These are phyloP conservation scores for Mycosphaerella sp. DNA, from an alignment of 2,329 filamentous ascomycete genomes.

Conservation along the genomic window DNA sequence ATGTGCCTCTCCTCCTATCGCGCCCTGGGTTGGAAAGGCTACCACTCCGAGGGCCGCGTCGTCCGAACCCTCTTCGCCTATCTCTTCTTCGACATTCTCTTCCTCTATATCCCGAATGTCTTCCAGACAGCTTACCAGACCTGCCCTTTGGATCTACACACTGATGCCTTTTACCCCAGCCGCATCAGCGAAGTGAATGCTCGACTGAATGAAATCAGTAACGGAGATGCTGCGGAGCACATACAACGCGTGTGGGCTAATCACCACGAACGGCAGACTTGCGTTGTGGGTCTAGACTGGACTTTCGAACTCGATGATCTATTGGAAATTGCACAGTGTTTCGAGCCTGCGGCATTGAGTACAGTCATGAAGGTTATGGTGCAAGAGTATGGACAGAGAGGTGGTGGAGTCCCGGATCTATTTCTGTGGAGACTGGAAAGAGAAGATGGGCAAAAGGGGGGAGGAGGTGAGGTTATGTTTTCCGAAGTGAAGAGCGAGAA, in stretches of 20 bases:
- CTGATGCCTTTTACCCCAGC: constrained; percentile 81
- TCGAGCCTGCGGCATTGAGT: constrained; percentile 71
- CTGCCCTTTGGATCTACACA: constrained; percentile 85
- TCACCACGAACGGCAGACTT: constrained; percentile 66
- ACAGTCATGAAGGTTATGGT: constrained; percentile 88
- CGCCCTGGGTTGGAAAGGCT: constrained; percentile 82
- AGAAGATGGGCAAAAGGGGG: constrained; percentile 18
- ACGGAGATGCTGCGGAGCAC: constrained; percentile 65
- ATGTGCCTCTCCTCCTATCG: constrained; percentile 91
- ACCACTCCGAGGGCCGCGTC: constrained; percentile 87
- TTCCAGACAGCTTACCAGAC: constrained; percentile 96
- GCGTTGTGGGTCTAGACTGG: constrained; percentile 90
- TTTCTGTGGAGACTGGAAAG: constrained; percentile 66
- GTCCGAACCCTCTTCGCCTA: constrained; percentile 77
- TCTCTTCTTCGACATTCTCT: constrained; percentile 88
- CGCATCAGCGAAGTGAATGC: constrained; percentile 86
- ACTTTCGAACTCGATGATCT: constrained; percentile 74
- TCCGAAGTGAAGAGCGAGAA: constrained; percentile 56
- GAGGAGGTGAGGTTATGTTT: constrained; percentile 35
- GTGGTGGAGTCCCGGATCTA: constrained; percentile 84
- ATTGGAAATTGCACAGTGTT: constrained; percentile 69
- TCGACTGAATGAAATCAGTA: constrained; percentile 77
- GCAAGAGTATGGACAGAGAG: constrained; percentile 83
- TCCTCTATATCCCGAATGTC: constrained; percentile 89
- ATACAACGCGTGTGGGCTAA: constrained; percentile 61